A percentile compares a stretch with the other conserved stretches of the same genome.
Evolutionary conservation across 1,284 basidiomycete genomes (phyloP).

Genomic region (Naganishia sp.): DNA sequence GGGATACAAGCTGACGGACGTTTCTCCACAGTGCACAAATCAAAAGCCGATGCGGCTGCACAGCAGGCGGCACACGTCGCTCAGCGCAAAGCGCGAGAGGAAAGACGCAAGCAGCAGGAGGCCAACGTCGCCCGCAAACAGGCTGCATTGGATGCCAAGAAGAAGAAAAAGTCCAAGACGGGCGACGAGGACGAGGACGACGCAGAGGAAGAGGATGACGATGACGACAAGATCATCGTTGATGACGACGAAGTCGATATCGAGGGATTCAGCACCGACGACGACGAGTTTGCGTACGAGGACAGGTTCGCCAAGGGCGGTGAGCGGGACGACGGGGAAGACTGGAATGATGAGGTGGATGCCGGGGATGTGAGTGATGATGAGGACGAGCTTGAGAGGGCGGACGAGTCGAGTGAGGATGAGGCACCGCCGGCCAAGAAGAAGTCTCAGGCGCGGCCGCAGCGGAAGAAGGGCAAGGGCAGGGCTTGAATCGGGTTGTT

Average conservation of each 20-base stretch:
- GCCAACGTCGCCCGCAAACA: constrained; percentile 81
- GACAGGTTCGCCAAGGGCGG: constrained; percentile 46
- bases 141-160: constrained; percentile 50
- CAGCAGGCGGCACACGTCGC: constrained; percentile 73
- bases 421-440: constrained; percentile 29
- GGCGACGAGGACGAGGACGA: constrained; percentile 45
- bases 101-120: constrained; percentile 81
- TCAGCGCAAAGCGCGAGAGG: constrained; percentile 70
- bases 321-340: constrained; percentile 41
- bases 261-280: constrained; percentile 49
- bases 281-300: constrained; percentile 55
- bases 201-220: constrained; percentile 52
- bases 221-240: constrained; percentile 52
- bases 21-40: constrained; percentile 69
- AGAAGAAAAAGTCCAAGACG: constrained; percentile 38
- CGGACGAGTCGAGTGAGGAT: constrained; percentile 43
- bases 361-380: constrained; percentile 64
- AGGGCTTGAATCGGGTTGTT: neutral
- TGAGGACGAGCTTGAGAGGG: constrained; percentile 49
- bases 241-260: constrained; percentile 55
- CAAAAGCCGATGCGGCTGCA: constrained; percentile 67
- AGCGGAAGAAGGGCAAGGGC: constrained; percentile 28
- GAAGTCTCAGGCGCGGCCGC: neutral
- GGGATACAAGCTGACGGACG: neutral
- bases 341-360: constrained; percentile 60